phyloP scores from a whole-genome alignment of 148 eudicot species.

The Hydrangea macrophylla region DNA sequence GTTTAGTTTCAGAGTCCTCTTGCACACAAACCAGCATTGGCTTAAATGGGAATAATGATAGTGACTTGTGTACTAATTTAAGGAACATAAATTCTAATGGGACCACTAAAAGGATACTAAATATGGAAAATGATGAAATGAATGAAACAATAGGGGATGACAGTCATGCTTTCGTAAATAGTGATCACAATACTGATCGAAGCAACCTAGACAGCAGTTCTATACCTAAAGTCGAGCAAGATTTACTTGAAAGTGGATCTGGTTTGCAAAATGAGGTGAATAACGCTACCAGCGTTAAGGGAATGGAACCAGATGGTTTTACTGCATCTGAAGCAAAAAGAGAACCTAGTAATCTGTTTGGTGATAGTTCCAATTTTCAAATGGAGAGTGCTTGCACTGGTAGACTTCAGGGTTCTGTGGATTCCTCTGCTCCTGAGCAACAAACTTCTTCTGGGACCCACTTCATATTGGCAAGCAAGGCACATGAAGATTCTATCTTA shows the following conservation, averaged over 20 bases:
- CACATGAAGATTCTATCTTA: slow-evolving; percentile 75
- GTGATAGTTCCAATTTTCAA: slow-evolving; percentile 24
- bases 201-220: slow-evolving; percentile 37
- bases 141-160: slow-evolving; percentile 29
- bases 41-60: slow-evolving; percentile 46
- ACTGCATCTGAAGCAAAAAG: slow-evolving; percentile 33
- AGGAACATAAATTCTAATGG: slow-evolving; percentile 44
- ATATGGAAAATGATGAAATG: slow-evolving; percentile 32
- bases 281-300: slow-evolving; percentile 20
- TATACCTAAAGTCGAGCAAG: slow-evolving; percentile 31
- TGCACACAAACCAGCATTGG: slow-evolving; percentile 43
- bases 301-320: slow-evolving; percentile 26
- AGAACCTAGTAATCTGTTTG: slow-evolving; percentile 13
- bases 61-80: slow-evolving; percentile 32
- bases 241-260: slow-evolving; percentile 23
- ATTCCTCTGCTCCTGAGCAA: slow-evolving; percentile 33
- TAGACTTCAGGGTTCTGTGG: slow-evolving; percentile 23
- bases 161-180: slow-evolving; percentile 25
- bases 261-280: slow-evolving; percentile 35
- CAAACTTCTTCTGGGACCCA: slow-evolving; percentile 38
- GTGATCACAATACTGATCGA: slow-evolving; percentile 20
- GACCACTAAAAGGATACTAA: slow-evolving; percentile 22
- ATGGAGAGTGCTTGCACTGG: slow-evolving; percentile 30
- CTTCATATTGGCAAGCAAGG: slow-evolving; percentile 44
- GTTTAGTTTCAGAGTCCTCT: slow-evolving; percentile 64